Evolutionary conservation across 768 basidiomycete species (phyloP).

Genomic region (Dentipellis sp.): DNA sequence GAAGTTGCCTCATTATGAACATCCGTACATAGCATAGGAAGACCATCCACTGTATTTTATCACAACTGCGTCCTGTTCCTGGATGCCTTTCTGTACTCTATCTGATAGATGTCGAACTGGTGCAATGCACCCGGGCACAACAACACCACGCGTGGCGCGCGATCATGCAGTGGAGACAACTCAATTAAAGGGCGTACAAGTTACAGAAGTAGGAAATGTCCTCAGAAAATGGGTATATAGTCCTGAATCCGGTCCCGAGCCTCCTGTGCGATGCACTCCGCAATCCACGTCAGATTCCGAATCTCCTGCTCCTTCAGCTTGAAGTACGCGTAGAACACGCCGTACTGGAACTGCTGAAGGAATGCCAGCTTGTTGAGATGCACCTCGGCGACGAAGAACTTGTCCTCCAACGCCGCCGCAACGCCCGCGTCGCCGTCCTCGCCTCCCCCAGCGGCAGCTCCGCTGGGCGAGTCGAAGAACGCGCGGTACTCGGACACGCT

Average conservation of each 20-base stretch:
- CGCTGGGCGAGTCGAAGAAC: conserved; percentile 58
- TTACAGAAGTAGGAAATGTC: not conserved
- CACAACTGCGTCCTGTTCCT: no score
- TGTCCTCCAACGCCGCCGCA: conserved; percentile 75
- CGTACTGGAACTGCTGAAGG: conserved; percentile 94
- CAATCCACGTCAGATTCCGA: conserved; percentile 85
- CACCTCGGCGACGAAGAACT: conserved; percentile 92
- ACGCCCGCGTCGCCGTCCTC: conserved; percentile 26
- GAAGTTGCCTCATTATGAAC: no score
- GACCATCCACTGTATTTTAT: no score
- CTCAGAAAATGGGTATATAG: conserved; percentile 85
- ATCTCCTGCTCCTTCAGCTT: conserved; percentile 91
- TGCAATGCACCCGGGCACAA: not conserved
- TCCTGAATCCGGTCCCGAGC: conserved; percentile 93
- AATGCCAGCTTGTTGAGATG: conserved; percentile 91
- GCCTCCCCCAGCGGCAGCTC: conserved; percentile 22
- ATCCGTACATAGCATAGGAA: no score
- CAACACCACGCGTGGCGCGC: not conserved
- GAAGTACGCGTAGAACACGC: conserved; percentile 87
- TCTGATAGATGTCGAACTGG: no score
- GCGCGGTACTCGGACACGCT: conserved; percentile 80
- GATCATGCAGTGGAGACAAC: not conserved
- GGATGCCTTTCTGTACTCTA: no score
- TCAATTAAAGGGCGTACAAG: not conserved
- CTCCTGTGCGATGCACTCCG: conserved; percentile 97